phyloP scores from a whole-genome alignment of 768 basidiomycete species.

The Pleurotus citrinopileatus region DNA sequence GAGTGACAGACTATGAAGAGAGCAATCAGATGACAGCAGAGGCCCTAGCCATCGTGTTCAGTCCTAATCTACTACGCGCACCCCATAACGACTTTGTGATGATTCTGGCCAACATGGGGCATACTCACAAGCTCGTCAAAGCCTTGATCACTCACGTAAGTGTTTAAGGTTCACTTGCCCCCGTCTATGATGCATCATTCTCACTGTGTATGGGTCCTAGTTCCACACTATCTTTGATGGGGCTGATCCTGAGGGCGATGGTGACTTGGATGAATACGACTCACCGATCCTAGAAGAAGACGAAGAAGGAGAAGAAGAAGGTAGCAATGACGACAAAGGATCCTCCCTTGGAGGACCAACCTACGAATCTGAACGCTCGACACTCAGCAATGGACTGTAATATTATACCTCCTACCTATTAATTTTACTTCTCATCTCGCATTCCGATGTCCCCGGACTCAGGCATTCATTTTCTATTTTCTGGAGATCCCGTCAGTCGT shows the following conservation, averaged over 20 bases:
- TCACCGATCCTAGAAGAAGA: conserved; percentile 68
- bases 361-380: conserved; percentile 7
- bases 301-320: conserved; percentile 43
- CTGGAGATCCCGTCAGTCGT: neutral
- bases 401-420: neutral
- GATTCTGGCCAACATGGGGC: conserved; percentile 78
- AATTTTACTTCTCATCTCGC: neutral
- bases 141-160: conserved; percentile 74
- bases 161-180: conserved; percentile 11
- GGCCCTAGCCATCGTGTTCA: conserved; percentile 82
- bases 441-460: neutral
- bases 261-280: conserved; percentile 63
- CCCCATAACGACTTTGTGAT: conserved; percentile 77
- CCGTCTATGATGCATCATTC: conserved; percentile 8
- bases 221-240: conserved; percentile 76
- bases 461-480: neutral
- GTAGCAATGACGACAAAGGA: conserved; percentile 13
- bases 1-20: conserved; percentile 87
- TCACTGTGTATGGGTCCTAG: conserved; percentile 22
- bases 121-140: conserved; percentile 74
- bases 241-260: conserved; percentile 55
- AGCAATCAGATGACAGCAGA: conserved; percentile 89
- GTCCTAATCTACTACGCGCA: conserved; percentile 74
- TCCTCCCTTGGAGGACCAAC: neutral
- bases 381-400: conserved; percentile 3